phyloP scores from a whole-genome alignment of 1,284 basidiomycete species.

The Gymnopus androsaceus region DNA sequence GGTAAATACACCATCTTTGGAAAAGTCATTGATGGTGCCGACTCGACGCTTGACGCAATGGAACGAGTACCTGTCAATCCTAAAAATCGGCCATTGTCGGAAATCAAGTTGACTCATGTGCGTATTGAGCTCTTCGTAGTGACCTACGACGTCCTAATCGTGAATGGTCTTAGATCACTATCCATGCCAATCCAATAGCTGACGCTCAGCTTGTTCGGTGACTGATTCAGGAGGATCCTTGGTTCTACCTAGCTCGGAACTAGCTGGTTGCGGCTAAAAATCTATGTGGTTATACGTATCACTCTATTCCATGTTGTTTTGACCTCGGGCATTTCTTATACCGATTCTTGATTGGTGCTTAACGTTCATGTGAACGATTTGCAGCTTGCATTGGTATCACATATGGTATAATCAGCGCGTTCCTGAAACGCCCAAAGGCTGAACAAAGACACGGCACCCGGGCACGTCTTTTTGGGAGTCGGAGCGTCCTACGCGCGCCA shows the following conservation, averaged over 20 bases:
- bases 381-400: no score
- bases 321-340: no score
- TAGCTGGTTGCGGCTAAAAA: no score
- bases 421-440: no score
- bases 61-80: constrained; percentile 88
- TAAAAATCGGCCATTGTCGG: constrained; percentile 86
- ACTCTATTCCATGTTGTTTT: not conserved
- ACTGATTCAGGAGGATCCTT: not conserved
- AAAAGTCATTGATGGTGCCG: constrained; percentile 92
- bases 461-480: no score
- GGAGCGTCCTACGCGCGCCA: no score
- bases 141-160: constrained; percentile 13
- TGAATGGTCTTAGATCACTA: constrained; percentile 65
- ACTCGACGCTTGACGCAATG: constrained; percentile 87
- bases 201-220: constrained; percentile 54
- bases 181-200: constrained; percentile 95
- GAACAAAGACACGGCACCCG: no score
- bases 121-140: constrained; percentile 28
- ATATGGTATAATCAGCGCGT: no score
- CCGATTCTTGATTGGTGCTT: no score
- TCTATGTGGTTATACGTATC: no score
- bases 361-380: no score
- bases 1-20: constrained; percentile 95
- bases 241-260: no score
- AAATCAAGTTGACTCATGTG: constrained; percentile 82